Evolutionary conservation across 768 basidiomycete genomes (phyloP), one percentile per base, ranked within the genome.

Genomic region (Psilocybe azurescens): DNA sequence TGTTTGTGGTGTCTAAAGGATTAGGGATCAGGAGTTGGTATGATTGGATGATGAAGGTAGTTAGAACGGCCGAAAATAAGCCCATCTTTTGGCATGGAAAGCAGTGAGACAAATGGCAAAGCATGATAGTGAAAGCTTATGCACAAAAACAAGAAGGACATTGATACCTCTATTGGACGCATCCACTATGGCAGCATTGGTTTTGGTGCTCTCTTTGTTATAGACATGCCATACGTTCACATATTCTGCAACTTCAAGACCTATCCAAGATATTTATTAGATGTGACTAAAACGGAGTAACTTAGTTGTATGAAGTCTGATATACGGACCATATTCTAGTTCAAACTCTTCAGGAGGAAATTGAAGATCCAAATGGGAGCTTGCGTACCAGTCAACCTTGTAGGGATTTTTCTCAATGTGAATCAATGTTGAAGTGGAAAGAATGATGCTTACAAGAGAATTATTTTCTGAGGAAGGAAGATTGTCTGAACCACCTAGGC

Each of bases 141-240:
- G 68, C 59, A 78, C 79, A 56, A 81, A 81, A 38, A 81, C 79
- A 24, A 78, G 70, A 8, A 81, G 67, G 14, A 77, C 75, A 53
- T 80, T 78, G 28, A 81, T 75, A 28, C 75, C 74, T 38, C 77
- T 65, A 53, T 78, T 75, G 65, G 74, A 79, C 11, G 72, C 75
- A 6, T 81, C 79, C 4, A 70, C 68, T 57, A 75, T 65, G 6
- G 70, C 60, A 0, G 66, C 58, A 62, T 81, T 78, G 10, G 69
- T 69, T 51, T 72, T 76, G 7, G 63, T 58, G 10, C 78, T 74
- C 56, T 78, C 78, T n/a, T 77, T 73, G 16, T 73, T 73, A 60
- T 80, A 81, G 3, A 77, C 69, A 14, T 69, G 65, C 79, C 80
- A 81, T 7, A 80, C 70, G 7, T 68, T 60, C 13, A 76, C 75